Base-by-base conservation (phyloP, 768 basidiomycete species). In the Pholiota molesta region DNA sequence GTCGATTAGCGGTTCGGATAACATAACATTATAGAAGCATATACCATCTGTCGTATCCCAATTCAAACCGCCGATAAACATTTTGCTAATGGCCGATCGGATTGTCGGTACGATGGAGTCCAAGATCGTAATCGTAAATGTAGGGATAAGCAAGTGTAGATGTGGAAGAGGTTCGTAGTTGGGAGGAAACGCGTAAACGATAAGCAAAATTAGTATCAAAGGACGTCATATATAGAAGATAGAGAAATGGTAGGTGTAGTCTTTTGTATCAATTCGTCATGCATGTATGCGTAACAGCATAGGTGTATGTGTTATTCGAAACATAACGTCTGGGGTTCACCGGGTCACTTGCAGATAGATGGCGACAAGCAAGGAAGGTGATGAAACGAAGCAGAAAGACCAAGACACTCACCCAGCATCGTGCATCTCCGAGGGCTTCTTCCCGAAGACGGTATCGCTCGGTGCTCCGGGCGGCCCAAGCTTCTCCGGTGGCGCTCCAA, bases 11-110 rank as follows among this genome's bases (percentile, higher is more conserved):
- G 70, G 69, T 69, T 76, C 66, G 70, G 69, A 73, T 68, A 59
- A 64, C 64, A 72, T 66, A 66, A 66, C 47, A 29, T 56, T 64
- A 68, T 71, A 73, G 68, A 72, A 71, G 66, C 69, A 68, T 75
- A 80, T 82, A 94, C 92, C 92, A 81, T 94, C 92, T 78, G 89
- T 91, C 72, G 92, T 94, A 72, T 93, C 91, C 92, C 92, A 94
- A 79, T 89, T 94, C 66, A 94, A 82, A 70, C 92, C 92, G 68
- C 92, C 92, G 74, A 94, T 88, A 80, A 94, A 94, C 83, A 94
- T 88, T 83, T 94, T 94, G 76, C 92, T 94, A 85, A 39, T 45
- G 26, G 56, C 42, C 28, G 44, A n/a, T 40, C 28, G 56, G 42
- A 13, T 28, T 28, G 40, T 26, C 56, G 56, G 29, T 28, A 49